phyloP scores from a whole-genome alignment of 768 basidiomycete genomes.

The Clavulina sp. region DNA sequence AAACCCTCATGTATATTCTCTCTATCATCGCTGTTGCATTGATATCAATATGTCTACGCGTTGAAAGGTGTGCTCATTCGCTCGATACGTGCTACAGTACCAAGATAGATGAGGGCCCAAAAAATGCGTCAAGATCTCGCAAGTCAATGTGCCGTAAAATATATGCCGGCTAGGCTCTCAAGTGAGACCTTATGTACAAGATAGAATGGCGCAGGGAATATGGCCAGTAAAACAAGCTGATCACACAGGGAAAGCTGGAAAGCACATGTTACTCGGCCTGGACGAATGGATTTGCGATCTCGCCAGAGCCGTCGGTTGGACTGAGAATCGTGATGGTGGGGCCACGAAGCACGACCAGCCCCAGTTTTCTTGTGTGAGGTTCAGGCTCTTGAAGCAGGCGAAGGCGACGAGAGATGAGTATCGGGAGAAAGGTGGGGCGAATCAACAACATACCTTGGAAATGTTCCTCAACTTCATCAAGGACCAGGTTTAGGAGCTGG shows the following conservation, averaged over 20 bases:
- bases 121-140: not conserved
- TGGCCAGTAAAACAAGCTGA: too few relatives aligned
- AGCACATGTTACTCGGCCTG: not conserved
- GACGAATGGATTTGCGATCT: conserved; percentile 80
- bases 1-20: too few relatives aligned
- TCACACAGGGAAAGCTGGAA: not conserved
- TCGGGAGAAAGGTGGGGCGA: not conserved
- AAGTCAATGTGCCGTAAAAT: not conserved
- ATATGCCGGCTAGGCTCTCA: not conserved
- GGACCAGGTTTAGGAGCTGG: conserved; percentile 88
- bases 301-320: conserved; percentile 88
- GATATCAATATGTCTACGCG: too few relatives aligned
- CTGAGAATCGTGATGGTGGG: conserved; percentile 89
- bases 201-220: too few relatives aligned
- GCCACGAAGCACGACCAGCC: conserved; percentile 79
- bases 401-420: not conserved
- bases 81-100: too few relatives aligned
- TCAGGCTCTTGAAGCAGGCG: conserved; percentile 1
- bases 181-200: not conserved
- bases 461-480: conserved; percentile 87
- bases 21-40: too few relatives aligned
- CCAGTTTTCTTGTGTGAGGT: conserved; percentile 27
- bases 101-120: too few relatives aligned
- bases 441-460: conserved; percentile 34
- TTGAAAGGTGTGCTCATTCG: too few relatives aligned